A percentile compares a stretch with the other conserved stretches of the same genome.
Conservation (phyloP, 2,329 filamentous ascomycete species). For the Daldinia sp. region DNA sequence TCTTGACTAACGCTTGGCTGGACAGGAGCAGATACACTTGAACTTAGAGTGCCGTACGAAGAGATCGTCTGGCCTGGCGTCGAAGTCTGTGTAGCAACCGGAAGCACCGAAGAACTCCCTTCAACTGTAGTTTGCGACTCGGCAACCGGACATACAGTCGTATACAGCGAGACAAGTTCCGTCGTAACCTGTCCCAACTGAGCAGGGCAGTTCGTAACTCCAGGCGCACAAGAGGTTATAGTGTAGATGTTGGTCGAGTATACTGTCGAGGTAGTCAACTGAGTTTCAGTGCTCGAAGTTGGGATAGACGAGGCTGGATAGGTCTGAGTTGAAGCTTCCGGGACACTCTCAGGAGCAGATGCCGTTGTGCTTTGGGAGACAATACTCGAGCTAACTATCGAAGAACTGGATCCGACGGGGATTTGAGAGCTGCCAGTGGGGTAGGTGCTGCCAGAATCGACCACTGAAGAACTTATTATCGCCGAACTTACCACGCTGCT, state of each 20-base stretch:
- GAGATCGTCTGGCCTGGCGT: conserved; percentile 28
- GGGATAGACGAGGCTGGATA: conserved; percentile 31
- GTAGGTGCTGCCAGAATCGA: background rate
- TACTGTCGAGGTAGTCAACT: conserved; percentile 47
- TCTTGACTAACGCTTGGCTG: conserved; percentile 23
- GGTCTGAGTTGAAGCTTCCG: conserved; percentile 18
- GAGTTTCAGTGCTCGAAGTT: conserved; percentile 19
- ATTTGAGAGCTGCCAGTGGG: background rate
- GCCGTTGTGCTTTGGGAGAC: conserved; percentile 39
- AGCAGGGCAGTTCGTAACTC: conserved; percentile 47
- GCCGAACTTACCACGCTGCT: conserved; percentile 6
- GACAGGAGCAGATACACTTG: conserved; percentile 15
- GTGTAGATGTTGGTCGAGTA: conserved; percentile 50
- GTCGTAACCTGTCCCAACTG: conserved; percentile 48
- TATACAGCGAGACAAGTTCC: conserved; percentile 50
- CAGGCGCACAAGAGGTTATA: conserved; percentile 47
- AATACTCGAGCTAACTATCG: conserved; percentile 34
- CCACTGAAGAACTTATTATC: conserved; percentile 6
- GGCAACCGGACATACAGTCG: conserved; percentile 48
- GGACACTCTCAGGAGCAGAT: conserved; percentile 6
- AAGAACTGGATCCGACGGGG: conserved; percentile 32
- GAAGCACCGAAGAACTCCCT: conserved; percentile 31
- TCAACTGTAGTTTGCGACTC: conserved; percentile 30
- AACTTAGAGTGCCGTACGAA: conserved; percentile 28
- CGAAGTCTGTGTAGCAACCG: conserved; percentile 28